Base-by-base conservation (phyloP, 495 filamentous ascomycete genomes). In the Penicillium arizonense region DNA sequence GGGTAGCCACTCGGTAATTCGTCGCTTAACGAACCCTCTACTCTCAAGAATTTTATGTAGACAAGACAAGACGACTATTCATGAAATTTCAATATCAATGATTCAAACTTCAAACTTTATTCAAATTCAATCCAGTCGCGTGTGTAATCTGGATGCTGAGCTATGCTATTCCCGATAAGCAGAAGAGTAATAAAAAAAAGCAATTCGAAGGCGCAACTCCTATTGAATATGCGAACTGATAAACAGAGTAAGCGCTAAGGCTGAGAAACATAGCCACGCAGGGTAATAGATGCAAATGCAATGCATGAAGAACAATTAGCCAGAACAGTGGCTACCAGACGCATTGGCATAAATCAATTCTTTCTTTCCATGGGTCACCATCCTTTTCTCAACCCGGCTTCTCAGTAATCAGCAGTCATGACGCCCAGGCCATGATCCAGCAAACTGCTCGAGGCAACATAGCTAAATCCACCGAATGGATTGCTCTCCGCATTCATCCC, bases 401-500 rank as follows among this genome's bases (percentile, higher is more conserved):
- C 16, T 64, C 58, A 72, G 58, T 62, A 66, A 7, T 59, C 66
- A 32, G 61, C 58, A 32, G 62, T 57, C 57, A 67, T 59, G 28
- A 60, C 58, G 14, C 69, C 67, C 6, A 66, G 30, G 20, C 71
- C 71, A 54, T 80, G 76, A 63, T 90, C 89, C 45, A 98, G 77
- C 66, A 97, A 68, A 62, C 92, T 96, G 64, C 80, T 86, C 45
- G 89, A 88, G 18, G 91, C 95, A 52, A 97, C 92, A 69, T 89
- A 98, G 71, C 90, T 96, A 67, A 98, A 98, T 2, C 95, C 94
- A 13, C 92, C 91, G 74, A 98, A 97, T 1, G 83, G 83, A 70
- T 97, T 82, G 35, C 83, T 79, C 58, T 82, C 83, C 7, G 53
- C 71, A 16, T 50, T 37, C 23, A 44, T 23, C 9, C 28, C 48